These are phyloP conservation scores for Forsythia suspensa DNA, from an alignment of 257 asterid species.

Conservation along the genomic window DNA sequence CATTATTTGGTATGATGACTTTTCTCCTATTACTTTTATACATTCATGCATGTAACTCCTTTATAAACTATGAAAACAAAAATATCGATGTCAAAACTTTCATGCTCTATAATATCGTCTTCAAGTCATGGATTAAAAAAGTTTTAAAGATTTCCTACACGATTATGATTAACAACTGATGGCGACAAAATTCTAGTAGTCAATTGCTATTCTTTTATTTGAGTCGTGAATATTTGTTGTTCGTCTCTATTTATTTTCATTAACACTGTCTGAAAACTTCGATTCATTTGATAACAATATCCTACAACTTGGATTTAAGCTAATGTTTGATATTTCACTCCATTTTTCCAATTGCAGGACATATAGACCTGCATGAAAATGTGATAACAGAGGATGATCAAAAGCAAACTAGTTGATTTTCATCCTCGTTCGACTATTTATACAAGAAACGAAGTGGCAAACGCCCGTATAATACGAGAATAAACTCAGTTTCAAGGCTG, in stretches of 20 bases:
- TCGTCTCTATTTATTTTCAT: neutral
- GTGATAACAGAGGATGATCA: slow-evolving; percentile 64
- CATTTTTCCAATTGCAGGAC: slow-evolving; percentile 42
- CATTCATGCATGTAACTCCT: neutral
- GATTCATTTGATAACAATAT: neutral
- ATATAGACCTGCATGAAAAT: slow-evolving; percentile 57
- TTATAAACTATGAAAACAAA: neutral
- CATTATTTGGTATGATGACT: slow-evolving; percentile 63
- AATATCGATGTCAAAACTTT: neutral
- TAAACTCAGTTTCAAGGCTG: slow-evolving; percentile 30
- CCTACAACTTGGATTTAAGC: neutral
- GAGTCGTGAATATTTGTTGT: neutral
- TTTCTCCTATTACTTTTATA: neutral
- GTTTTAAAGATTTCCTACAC: too few species aligned
- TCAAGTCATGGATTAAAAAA: neutral
- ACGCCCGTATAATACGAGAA: slow-evolving; percentile 35
- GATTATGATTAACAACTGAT: too few species aligned
- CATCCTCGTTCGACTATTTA: neutral
- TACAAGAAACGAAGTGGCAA: slow-evolving; percentile 17
- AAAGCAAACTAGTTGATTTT: slow-evolving; percentile 27
- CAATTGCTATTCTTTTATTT: too few species aligned
- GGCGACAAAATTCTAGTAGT: too few species aligned
- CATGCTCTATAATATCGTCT: too few species aligned
- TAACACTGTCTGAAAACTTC: neutral
- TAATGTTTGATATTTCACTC: neutral